A percentile compares a stretch with the other conserved stretches of the same genome.
Evolutionary conservation across 768 basidiomycete genomes (phyloP).

Genomic region (Mycena pura): DNA sequence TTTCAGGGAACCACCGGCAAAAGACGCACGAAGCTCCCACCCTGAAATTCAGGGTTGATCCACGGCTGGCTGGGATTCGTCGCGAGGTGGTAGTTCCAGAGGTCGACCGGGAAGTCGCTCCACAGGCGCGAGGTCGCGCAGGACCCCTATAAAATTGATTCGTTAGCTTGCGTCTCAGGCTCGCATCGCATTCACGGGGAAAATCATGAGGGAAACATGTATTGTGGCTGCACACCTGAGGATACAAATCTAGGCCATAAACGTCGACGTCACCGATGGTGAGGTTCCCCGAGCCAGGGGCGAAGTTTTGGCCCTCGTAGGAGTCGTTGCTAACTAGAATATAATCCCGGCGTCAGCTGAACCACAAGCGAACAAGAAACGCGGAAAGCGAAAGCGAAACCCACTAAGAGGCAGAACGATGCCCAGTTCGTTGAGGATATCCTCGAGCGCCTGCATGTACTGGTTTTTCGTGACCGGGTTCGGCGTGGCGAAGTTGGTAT

Average conservation of each 20-base stretch:
- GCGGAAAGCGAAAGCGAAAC: background rate
- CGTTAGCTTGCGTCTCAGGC: background rate
- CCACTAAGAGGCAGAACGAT: slow-evolving; percentile 20
- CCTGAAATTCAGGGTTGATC: slow-evolving; percentile 15
- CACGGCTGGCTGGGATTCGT: slow-evolving; percentile 16
- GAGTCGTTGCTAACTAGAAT: slow-evolving; percentile 18
- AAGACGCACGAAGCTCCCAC: slow-evolving; percentile 18
- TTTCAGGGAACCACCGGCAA: background rate
- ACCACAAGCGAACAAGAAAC: background rate
- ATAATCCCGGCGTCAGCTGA: background rate
- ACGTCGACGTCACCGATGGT: slow-evolving; percentile 15
- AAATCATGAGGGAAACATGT: background rate
- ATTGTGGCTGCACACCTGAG: slow-evolving; percentile 3
- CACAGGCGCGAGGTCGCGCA: slow-evolving; percentile 19
- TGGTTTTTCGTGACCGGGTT: slow-evolving; percentile 20
- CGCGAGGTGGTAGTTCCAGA: slow-evolving; percentile 21
- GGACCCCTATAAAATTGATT: slow-evolving; percentile 7
- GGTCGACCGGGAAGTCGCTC: slow-evolving; percentile 15
- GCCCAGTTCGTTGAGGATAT: slow-evolving; percentile 15
- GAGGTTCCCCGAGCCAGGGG: slow-evolving; percentile 6
- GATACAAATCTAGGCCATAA: slow-evolving; percentile 16
- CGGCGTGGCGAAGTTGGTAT: slow-evolving; percentile 21
- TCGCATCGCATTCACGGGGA: background rate
- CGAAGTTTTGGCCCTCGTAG: slow-evolving; percentile 17
- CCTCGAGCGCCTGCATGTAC: slow-evolving; percentile 22